A percentile compares a stretch with the other conserved stretches of the same genome.
Evolutionary conservation across 805 yeast genomes (phyloP).

Genomic region (Saturnispora sanitii): DNA sequence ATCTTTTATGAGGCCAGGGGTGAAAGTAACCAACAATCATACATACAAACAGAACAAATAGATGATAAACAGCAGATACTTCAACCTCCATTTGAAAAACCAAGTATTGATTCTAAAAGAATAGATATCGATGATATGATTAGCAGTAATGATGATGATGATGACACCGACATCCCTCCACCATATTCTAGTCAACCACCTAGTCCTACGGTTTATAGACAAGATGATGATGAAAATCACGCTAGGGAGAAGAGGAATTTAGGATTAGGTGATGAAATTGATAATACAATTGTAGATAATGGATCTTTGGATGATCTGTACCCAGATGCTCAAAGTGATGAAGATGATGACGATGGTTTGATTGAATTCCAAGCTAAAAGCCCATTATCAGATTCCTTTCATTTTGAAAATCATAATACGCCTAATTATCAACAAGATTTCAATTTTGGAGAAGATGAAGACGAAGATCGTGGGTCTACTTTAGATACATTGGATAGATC

Average conservation of each 20-base stretch:
- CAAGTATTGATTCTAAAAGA: neutral
- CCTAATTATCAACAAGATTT: too few relatives aligned
- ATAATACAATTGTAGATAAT: conserved; percentile 5
- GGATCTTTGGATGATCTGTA: conserved; percentile 5
- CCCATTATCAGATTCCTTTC: conserved; percentile 2
- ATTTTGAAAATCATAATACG: too few relatives aligned
- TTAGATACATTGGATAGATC: neutral
- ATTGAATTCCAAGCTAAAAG: conserved; percentile 11
- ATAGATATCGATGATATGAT: neutral
- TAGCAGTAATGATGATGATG: neutral
- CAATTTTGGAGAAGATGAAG: too few relatives aligned
- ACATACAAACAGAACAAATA: neutral
- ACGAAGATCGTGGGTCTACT: too few relatives aligned
- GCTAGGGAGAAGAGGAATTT: conserved; percentile 1
- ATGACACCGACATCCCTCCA: neutral
- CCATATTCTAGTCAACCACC: neutral
- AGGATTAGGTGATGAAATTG: conserved; percentile 14
- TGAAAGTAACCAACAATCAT: too few relatives aligned
- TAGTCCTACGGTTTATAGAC: neutral
- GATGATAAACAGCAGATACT: neutral
- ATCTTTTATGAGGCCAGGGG: too few relatives aligned
- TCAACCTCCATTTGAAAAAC: neutral
- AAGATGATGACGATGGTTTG: conserved; percentile 6
- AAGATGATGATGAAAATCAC: neutral
- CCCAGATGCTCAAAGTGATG: conserved; percentile 9